Evolutionary conservation across 2,329 filamentous ascomycete genomes (phyloP), one percentile per base, ranked within the genome.

Genomic region (Ophiosphaerella korrae): DNA sequence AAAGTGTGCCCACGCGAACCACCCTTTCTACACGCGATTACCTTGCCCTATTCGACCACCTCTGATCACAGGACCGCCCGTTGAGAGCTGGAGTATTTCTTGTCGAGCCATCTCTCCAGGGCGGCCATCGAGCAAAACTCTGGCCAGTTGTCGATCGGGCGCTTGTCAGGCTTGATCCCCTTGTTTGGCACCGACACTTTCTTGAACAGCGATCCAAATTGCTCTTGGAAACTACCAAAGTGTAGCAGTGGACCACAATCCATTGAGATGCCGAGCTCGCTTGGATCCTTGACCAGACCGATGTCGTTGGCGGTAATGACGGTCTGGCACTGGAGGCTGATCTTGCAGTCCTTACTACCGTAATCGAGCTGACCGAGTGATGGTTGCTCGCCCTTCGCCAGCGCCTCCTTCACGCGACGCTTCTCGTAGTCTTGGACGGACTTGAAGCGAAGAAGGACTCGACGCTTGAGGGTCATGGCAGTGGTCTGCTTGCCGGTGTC

Each of bases 331-430:
- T 51, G 48, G 2, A 59, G 42, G 13, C 45, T 43, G 31, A 59
- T 47, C 49, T 48, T 57, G 45, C 40, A 41, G 39, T 49, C 36
- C 9, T 34, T 41, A 31, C 55, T 59, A 23, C 57, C 57, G 33
- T 59, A 59, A 24, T 55, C 46, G 4, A 57, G 42, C 32, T 59
- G 57, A 16, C 50, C 48, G 4, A 53, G 39, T 1, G 31, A 33
- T 12, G 33, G 32, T 5, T 21, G 14, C 16, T 45, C 45, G 3
- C 40, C 42, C 3, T 7, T 26, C 5, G 39, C 46, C 14, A 45
- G 14, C 14, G 29, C 31, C 7, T 48, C 49, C 18, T 48, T 13
- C 16, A 38, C 24, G 35, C 55, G 55, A 13, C 39, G 52, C 41
- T 36, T 24, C 34, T 58, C 55, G 36, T 53, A 53, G 8, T 45